Conservation (phyloP, 176 grass and related monocot species). For the Panicum miliaceum region DNA sequence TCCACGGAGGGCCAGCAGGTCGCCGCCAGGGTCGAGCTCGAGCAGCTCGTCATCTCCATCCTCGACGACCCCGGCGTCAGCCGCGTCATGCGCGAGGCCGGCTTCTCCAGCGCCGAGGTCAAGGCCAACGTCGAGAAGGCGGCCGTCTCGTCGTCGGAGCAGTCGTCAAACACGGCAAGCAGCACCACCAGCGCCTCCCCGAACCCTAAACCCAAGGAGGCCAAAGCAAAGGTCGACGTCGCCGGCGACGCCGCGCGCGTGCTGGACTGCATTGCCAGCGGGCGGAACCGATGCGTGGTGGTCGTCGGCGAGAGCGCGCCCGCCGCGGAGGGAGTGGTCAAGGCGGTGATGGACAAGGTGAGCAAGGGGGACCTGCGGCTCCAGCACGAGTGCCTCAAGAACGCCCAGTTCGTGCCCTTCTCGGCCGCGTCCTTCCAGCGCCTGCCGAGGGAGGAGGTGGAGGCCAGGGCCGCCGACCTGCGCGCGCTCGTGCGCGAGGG, state of each 20-base stretch:
- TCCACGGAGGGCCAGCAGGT: neutral
- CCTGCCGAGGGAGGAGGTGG: conserved; percentile 62
- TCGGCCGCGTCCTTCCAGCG: conserved; percentile 54
- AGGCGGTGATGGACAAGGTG: conserved; percentile 79
- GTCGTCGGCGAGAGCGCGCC: conserved; percentile 58
- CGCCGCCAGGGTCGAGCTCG: conserved; percentile 74
- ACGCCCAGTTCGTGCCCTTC: conserved; percentile 63
- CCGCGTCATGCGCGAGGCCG: conserved; percentile 92
- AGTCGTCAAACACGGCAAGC: neutral
- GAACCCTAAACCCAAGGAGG: neutral
- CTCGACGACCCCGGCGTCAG: conserved; percentile 97
- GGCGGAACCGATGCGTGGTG: conserved; percentile 46
- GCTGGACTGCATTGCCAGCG: conserved; percentile 56
- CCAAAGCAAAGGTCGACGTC: neutral
- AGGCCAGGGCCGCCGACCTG: conserved; percentile 54
- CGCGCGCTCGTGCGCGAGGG: conserved; percentile 55
- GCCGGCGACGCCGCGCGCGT: conserved; percentile 53
- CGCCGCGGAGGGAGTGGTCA: conserved; percentile 42
- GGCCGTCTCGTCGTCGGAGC: neutral
- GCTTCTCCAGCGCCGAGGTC: conserved; percentile 82
- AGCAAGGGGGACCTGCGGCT: conserved; percentile 57
- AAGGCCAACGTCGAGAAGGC: conserved; percentile 78
- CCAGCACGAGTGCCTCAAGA: conserved; percentile 53
- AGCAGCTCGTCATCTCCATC: conserved; percentile 91
- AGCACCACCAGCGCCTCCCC: neutral